Percentiles rank a stretch among this genome's conserved stretches.
Evolutionary conservation across 2,329 filamentous ascomycete species (phyloP).

Genomic region (Botrytis cinerea): DNA sequence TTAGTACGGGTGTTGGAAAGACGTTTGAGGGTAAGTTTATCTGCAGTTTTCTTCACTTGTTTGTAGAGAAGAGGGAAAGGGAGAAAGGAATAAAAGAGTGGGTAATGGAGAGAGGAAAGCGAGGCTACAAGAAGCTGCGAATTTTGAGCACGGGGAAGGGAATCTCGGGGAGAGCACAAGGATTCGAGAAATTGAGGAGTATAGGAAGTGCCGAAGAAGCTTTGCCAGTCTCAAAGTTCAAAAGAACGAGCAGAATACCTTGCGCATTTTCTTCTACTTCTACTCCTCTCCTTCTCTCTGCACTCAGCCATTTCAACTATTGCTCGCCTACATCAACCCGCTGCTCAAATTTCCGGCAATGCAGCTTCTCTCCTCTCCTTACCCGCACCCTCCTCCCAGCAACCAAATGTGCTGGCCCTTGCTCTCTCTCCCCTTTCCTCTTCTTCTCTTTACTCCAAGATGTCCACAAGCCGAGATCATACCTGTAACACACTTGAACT

Average conservation of each 20-base stretch:
- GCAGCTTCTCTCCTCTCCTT: background rate
- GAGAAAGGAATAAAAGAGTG: background rate
- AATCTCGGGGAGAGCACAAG: background rate
- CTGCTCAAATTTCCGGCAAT: background rate
- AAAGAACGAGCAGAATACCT: background rate
- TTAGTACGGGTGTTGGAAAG: constrained; percentile 58
- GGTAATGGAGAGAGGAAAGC: background rate
- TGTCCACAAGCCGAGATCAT: background rate
- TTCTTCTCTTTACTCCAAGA: too few species aligned
- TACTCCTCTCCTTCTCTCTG: background rate
- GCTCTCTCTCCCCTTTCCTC: too few species aligned
- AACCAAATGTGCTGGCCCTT: background rate
- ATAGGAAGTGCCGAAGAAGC: background rate
- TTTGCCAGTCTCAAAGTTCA: background rate
- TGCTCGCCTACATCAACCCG: background rate
- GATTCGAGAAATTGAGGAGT: background rate
- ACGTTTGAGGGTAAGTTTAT: constrained; percentile 42
- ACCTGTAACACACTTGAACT: background rate
- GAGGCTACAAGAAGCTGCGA: background rate
- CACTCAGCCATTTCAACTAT: background rate
- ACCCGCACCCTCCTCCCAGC: background rate
- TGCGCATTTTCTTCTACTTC: background rate
- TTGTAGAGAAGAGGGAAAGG: background rate
- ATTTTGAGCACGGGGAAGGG: background rate
- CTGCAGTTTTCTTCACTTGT: background rate